Evolutionary conservation across 345 rosid species (phyloP), one percentile per base, ranked within the genome.

Genomic region (Rhodomyrtus tomentosa): DNA sequence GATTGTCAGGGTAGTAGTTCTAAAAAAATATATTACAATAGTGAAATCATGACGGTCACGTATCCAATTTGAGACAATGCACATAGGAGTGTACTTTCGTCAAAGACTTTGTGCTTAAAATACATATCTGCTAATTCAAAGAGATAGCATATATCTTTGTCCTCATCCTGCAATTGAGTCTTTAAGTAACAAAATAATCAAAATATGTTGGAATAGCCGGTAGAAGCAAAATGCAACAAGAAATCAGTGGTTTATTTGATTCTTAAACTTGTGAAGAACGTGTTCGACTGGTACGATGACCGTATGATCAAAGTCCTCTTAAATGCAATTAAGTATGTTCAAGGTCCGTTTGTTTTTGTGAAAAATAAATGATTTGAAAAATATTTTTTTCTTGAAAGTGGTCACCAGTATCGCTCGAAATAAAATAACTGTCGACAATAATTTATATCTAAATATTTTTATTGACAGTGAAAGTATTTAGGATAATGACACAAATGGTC

Each of bases 291-390:
- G 15, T 59, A 59, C 20, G 0, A 59, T 6, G 73, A 29, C 40
- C 5, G 1, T 29, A 6, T 6, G 38, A 59, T 27, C 42, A 14
- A 32, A 0, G 74, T 62, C 22, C 3, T 32, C 22, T 62, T 7
- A 16, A 62, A 62, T 32, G 11, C 13, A 0, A 32, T 62, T 62
- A 32, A 62, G 40, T 42, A 0, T 32, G 16, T 6, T 0, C 2
- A 32, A 0, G 24, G 0, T 62, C 3, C 8, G 0, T 32, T 62
- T 32, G 6, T 62, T 29, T 15, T 0, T 2, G 0, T 5, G 40
- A 3, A 15, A 29, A 62, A 16, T 0, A 0, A 16, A 62, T 62
- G 1, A 29, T 32, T 16, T 62, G 24, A 62, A 62, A 62, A 0
- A 29, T 2, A 6, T 62, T 32, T 62, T 32, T 40, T 9, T 29